Evolutionary conservation across 495 filamentous ascomycete genomes (phyloP).

Genomic region (Astrocystis sublimbata): DNA sequence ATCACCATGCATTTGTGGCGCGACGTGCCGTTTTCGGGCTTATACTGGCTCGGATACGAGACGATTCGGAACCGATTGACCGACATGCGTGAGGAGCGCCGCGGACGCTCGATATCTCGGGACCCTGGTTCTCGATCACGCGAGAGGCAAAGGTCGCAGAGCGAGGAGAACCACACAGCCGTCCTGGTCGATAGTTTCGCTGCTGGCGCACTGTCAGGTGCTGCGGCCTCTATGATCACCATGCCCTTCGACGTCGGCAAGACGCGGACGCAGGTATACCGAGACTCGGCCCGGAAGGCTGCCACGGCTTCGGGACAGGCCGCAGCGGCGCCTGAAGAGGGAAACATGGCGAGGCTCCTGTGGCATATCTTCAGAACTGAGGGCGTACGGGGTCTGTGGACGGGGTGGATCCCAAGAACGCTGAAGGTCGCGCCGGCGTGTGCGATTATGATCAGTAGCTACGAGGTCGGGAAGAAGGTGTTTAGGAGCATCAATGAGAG

Average conservation of each 20-base stretch:
- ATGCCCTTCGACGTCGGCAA: conserved; percentile 98
- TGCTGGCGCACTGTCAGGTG: conserved; percentile 78
- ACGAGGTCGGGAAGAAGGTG: conserved; percentile 91
- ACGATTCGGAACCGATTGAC: conserved; percentile 65
- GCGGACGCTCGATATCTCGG: conserved; percentile 36
- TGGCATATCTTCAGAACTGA: conserved; percentile 86
- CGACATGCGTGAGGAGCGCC: conserved; percentile 58
- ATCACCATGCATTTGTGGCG: conserved; percentile 91
- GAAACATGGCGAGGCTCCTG: conserved; percentile 73
- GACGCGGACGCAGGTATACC: conserved; percentile 83
- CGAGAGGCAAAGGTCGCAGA: conserved; percentile 50
- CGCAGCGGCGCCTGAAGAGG: conserved; percentile 66
- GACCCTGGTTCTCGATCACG: conserved; percentile 31
- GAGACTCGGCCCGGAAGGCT: conserved; percentile 43
- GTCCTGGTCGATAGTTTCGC: conserved; percentile 88
- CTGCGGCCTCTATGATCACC: conserved; percentile 83
- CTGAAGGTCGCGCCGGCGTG: conserved; percentile 95
- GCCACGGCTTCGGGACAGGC: conserved; percentile 29
- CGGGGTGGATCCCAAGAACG: conserved; percentile 85
- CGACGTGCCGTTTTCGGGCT: conserved; percentile 92
- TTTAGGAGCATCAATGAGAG: conserved; percentile 78
- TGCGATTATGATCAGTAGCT: conserved; percentile 99
- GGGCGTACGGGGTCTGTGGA: conserved; percentile 78
- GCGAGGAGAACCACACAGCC: conserved; percentile 59
- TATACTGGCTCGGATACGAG: conserved; percentile 99